Conservation (phyloP, 2,329 filamentous ascomycete species). For the Grosmannia huntii region DNA sequence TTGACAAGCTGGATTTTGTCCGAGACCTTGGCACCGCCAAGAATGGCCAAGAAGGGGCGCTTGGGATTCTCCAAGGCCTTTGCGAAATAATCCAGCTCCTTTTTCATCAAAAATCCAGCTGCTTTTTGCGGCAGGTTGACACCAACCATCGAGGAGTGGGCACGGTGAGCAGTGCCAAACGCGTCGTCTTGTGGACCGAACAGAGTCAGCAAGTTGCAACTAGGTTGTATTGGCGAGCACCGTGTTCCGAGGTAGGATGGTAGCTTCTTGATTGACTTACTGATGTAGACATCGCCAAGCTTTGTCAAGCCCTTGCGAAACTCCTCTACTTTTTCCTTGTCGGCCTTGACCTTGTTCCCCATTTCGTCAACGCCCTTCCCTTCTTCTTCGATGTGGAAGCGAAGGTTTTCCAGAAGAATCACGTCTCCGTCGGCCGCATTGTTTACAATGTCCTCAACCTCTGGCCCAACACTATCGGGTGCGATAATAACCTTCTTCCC, state of each 20-base stretch:
- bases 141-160: conserved; percentile 98
- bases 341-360: conserved; percentile 96
- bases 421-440: conserved; percentile 70
- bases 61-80: conserved; percentile 87
- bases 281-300: conserved; percentile 92
- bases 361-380: conserved; percentile 87
- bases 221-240: neutral
- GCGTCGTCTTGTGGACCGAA: conserved; percentile 64
- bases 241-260: neutral
- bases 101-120: conserved; percentile 98
- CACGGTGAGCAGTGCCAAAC: conserved; percentile 95
- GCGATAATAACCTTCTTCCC: conserved; percentile 76
- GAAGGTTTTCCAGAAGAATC: conserved; percentile 90
- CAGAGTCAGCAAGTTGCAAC: conserved; percentile 10
- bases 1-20: conserved; percentile 99
- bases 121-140: conserved; percentile 93
- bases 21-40: conserved; percentile 94
- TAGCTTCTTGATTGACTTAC: conserved; percentile 40
- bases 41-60: conserved; percentile 95
- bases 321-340: conserved; percentile 80
- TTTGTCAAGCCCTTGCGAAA: conserved; percentile 94
- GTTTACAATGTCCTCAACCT: conserved; percentile 83
- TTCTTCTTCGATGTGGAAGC: conserved; percentile 97
- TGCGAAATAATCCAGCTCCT: conserved; percentile 99
- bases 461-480: conserved; percentile 76